Base-by-base conservation (phyloP, 2,329 filamentous ascomycete species). In the Colletotrichum tropicale region DNA sequence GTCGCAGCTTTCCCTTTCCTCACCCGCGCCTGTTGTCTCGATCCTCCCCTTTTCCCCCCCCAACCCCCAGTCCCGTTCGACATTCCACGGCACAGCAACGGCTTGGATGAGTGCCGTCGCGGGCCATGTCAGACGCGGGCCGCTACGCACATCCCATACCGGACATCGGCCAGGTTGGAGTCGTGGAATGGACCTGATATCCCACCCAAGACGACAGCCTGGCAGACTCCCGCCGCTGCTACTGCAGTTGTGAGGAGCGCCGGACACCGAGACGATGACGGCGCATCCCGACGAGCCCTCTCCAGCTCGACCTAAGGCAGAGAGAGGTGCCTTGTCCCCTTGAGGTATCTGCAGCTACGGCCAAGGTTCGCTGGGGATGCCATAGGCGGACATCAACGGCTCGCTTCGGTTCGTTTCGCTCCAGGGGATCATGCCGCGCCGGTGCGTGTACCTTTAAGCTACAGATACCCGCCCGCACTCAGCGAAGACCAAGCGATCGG, bases 401-500 rank as follows among this genome's bases (percentile, higher is more conserved):
- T 73, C 73, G 69, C 73, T 48, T 75, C 70, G 70, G 70, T 73
- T 73, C 43, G 64, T 43, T 73, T 73, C 70, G 73, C 73, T 61
- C 62, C 56, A 73, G 58, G 69, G 70, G 38, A 67, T 48, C 18
- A 34, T 56, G 69, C 24, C 32, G 38, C 24, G 56, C n/a, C 36
- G 21, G 55, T 6, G 8, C 10, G n/a, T 24, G 73, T 73, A 64
- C 38, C 55, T 13, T 18, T 8, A 52, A 72, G 69, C 69, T 72
- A 26, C 15, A n/a, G 34, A 43, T 75, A 73, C 73, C 28, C 68
- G 30, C 18, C 43, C 32, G 24, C 18, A 34, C 24, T n/a, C 48
- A 12, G 64, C 69, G n/a, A 68, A 34, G 69, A 62, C 67, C 8
- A 32, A 24, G 15, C 16, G 43, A 52, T 52, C 43, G 43, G n/a